Evolutionary conservation across 2,329 filamentous ascomycete genomes (phyloP).

Genomic region (Phialophora expanda): DNA sequence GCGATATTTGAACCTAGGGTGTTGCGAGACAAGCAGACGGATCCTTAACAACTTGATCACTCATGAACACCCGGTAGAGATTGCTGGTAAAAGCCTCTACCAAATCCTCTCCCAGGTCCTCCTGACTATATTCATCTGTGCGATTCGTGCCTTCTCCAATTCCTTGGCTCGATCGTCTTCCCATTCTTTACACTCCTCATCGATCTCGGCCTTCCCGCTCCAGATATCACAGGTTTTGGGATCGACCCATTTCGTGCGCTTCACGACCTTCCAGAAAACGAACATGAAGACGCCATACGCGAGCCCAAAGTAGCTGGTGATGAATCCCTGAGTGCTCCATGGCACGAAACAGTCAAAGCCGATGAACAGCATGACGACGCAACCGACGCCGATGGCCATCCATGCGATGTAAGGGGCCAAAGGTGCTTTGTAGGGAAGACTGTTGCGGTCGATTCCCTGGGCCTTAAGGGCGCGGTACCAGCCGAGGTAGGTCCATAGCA

Average conservation of each 20-base stretch:
- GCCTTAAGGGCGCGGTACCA: conserved; percentile 72
- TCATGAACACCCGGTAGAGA: background rate
- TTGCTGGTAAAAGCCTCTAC: conserved; percentile 7
- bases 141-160: conserved; percentile 41
- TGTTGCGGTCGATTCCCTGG: conserved; percentile 70
- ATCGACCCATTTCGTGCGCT: conserved; percentile 42
- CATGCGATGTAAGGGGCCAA: conserved; percentile 73
- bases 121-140: conserved; percentile 41
- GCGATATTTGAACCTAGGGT: background rate
- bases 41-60: background rate
- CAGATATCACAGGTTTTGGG: conserved; percentile 41
- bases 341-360: conserved; percentile 57
- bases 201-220: conserved; percentile 45
- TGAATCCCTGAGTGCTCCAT: conserved; percentile 55
- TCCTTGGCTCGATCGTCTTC: conserved; percentile 44
- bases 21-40: background rate
- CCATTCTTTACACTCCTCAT: conserved; percentile 45
- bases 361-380: conserved; percentile 68
- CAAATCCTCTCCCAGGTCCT: conserved; percentile 43
- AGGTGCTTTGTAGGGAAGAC: conserved; percentile 70
- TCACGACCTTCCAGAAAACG: conserved; percentile 45
- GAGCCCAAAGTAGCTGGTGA: conserved; percentile 58
- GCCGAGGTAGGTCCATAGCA: conserved; percentile 71
- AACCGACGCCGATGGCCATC: conserved; percentile 60
- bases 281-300: conserved; percentile 52